These are phyloP conservation scores for Tremellales sp. DNA, from an alignment of 1,284 basidiomycete genomes.

Conservation along the genomic window DNA sequence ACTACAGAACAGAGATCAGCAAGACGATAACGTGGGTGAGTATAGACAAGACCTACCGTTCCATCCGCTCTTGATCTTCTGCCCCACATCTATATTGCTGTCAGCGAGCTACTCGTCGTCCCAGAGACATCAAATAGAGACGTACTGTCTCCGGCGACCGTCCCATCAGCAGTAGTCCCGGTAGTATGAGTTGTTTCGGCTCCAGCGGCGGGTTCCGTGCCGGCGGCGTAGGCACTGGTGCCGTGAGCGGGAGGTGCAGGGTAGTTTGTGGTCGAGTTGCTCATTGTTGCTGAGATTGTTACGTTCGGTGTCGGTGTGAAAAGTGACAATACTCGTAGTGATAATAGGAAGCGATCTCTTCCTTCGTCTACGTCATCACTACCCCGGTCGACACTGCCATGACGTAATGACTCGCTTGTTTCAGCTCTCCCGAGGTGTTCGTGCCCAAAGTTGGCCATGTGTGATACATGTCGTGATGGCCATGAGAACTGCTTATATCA, in stretches of 20 bases:
- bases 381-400: too few species aligned
- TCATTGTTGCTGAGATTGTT: too few species aligned
- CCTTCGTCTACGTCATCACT: too few species aligned
- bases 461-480: too few species aligned
- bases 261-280: too few species aligned
- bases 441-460: too few species aligned
- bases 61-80: conserved; percentile 28
- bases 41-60: conserved; percentile 14
- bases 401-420: too few species aligned
- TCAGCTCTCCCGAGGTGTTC: too few species aligned
- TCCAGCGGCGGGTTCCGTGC: conserved; percentile 3
- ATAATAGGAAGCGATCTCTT: too few species aligned
- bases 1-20: conserved; percentile 8
- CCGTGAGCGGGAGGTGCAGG: conserved; percentile 2
- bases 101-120: neutral
- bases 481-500: too few species aligned
- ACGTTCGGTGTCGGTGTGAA: too few species aligned
- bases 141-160: neutral
- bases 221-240: neutral
- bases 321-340: neutral
- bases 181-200: conserved; percentile 13
- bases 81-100: conserved; percentile 16
- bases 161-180: conserved; percentile 8
- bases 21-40: neutral
- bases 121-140: neutral